A percentile compares a stretch with the other conserved stretches of the same genome.
These are phyloP conservation scores for Phaeophleospora eucalypticola DNA, from an alignment of 2,329 filamentous ascomycete genomes.

Conservation along the genomic window DNA sequence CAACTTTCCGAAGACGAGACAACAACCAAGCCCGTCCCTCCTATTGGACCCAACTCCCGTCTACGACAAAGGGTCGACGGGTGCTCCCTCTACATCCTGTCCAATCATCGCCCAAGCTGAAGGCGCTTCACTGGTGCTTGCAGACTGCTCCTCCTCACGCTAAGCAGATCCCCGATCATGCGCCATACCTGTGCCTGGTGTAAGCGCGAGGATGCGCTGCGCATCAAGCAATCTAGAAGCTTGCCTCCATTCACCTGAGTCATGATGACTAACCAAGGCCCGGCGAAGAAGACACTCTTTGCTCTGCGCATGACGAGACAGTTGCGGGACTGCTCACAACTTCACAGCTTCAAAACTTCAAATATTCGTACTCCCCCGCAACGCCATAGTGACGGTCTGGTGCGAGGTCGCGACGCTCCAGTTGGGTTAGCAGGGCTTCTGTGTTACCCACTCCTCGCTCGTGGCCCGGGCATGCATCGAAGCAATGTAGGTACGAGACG, in stretches of 20 bases:
- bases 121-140: not conserved
- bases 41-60: not conserved
- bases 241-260: not conserved
- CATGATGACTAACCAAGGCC: conserved; percentile 1
- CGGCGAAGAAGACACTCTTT: not conserved
- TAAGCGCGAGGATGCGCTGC: conserved; percentile 1
- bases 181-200: conserved; percentile 4
- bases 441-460: conserved; percentile 2
- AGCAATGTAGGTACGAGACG: conserved; percentile 6
- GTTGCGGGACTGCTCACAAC: no score
- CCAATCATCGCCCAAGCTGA: not conserved
- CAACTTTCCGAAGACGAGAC: no score
- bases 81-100: not conserved
- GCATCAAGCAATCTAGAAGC: not conserved
- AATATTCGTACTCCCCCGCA: no score
- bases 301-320: not conserved
- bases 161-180: conserved; percentile 1
- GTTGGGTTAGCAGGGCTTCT: not conserved
- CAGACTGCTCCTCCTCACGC: not conserved
- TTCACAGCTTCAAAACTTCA: no score
- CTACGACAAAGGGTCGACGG: not conserved
- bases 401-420: not conserved
- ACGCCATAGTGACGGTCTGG: not conserved
- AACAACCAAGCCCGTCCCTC: not conserved
- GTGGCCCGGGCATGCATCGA: conserved; percentile 10